Evolutionary conservation across 1,284 basidiomycete species (phyloP).

Genomic region (Trichosporon faecale): DNA sequence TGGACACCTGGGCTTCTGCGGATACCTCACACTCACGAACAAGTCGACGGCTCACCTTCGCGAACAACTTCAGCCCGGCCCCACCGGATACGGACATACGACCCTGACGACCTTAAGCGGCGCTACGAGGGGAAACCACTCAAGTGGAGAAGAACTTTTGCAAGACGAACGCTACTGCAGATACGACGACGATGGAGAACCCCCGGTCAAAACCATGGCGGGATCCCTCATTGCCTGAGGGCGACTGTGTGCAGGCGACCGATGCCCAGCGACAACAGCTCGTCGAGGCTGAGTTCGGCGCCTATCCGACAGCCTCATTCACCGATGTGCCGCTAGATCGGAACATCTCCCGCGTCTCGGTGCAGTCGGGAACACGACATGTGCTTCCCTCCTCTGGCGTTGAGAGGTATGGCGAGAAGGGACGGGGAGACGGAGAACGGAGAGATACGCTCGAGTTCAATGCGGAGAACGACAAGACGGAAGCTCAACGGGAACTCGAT

Average conservation of each 20-base stretch:
- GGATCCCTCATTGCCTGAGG: neutral
- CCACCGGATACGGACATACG: neutral
- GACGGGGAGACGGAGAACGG: neutral
- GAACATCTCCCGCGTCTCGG: neutral
- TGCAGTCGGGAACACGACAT: neutral
- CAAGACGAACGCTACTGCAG: neutral
- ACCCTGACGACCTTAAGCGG: neutral
- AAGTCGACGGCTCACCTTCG: neutral
- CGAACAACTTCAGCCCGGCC: neutral
- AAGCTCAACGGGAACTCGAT: neutral
- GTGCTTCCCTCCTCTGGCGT: neutral
- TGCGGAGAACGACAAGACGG: neutral
- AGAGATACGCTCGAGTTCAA: neutral
- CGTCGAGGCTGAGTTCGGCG: constrained; percentile 9
- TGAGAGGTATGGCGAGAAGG: neutral
- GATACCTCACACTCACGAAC: neutral
- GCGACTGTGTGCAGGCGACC: neutral
- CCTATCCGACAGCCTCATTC: neutral
- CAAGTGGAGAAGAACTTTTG: too few relatives aligned
- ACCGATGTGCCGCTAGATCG: neutral
- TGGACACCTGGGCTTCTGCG: neutral
- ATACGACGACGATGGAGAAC: neutral
- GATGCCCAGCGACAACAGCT: neutral
- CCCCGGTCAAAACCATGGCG: neutral
- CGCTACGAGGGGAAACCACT: too few relatives aligned